These are phyloP conservation scores for Bolboschoenoplectus hybrid DNA, from an alignment of 202 grass and related monocot genomes.

Conservation along the genomic window DNA sequence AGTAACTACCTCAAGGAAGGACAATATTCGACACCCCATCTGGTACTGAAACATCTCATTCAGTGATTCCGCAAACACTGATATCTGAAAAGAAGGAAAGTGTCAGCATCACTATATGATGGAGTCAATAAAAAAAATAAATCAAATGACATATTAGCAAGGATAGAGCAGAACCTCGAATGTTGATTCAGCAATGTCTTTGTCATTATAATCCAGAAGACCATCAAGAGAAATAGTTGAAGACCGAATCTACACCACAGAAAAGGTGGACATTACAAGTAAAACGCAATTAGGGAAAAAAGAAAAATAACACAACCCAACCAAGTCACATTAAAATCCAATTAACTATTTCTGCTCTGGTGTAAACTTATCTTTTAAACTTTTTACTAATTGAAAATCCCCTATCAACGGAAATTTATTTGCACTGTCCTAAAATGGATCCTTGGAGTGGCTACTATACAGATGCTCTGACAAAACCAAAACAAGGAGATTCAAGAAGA, in stretches of 20 bases:
- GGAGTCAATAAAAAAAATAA: not conserved
- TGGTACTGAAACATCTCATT: slow-evolving; percentile 97
- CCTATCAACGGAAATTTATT: slow-evolving; percentile 18
- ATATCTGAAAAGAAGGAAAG: slow-evolving; percentile 64
- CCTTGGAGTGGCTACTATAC: not conserved
- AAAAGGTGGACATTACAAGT: slow-evolving; percentile 4
- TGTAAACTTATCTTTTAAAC: not conserved
- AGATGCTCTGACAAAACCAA: not conserved
- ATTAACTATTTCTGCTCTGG: not conserved
- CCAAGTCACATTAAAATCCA: not conserved
- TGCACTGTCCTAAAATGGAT: not conserved
- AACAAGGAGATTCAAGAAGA: slow-evolving; percentile 11
- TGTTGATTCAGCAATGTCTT: slow-evolving; percentile 86
- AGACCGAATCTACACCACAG: slow-evolving; percentile 69
- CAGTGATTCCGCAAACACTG: slow-evolving; percentile 91
- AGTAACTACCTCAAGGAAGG: slow-evolving; percentile 89
- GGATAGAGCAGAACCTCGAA: slow-evolving; percentile 76
- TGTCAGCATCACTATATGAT: not conserved
- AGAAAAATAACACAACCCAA: slow-evolving; percentile 21
- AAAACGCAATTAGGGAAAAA: not conserved
- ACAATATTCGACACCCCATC: slow-evolving; percentile 86
- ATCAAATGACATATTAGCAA: not conserved
- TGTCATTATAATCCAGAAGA: slow-evolving; percentile 89
- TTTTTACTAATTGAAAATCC: not conserved
- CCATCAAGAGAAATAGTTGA: slow-evolving; percentile 83